A percentile compares a stretch with the other conserved stretches of the same genome.
phyloP scores from a whole-genome alignment of 2,329 filamentous ascomycete species.

The Didymella sp. region DNA sequence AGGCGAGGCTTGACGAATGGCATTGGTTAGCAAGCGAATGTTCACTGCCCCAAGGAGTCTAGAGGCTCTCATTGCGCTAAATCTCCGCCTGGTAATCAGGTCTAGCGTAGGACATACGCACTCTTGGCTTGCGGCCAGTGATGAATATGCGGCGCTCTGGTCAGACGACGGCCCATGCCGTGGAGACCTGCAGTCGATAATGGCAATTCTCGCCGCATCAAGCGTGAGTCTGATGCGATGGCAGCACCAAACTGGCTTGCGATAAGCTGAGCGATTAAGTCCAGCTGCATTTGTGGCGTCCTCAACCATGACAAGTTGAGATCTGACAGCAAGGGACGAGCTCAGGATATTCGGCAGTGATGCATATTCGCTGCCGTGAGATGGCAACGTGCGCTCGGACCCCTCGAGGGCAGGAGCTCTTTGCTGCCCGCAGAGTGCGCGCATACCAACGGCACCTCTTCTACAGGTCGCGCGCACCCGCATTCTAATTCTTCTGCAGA shows the following conservation, averaged over 20 bases:
- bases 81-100: conserved; percentile 6
- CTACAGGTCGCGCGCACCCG: background rate
- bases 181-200: conserved; percentile 3
- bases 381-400: background rate
- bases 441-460: background rate
- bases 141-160: conserved; percentile 7
- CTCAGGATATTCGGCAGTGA: background rate
- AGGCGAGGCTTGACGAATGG: conserved; percentile 12
- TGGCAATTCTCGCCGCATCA: conserved; percentile 6
- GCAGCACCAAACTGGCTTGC: background rate
- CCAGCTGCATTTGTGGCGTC: conserved; percentile 12
- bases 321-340: conserved; percentile 7
- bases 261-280: conserved; percentile 8
- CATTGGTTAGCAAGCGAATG: conserved; percentile 13
- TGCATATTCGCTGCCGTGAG: conserved; percentile 5
- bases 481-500: background rate
- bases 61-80: conserved; percentile 6
- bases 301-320: conserved; percentile 11
- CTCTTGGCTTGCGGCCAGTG: conserved; percentile 9
- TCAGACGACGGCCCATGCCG: conserved; percentile 12
- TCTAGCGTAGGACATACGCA: conserved; percentile 2
- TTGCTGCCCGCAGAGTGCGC: background rate
- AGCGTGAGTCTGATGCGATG: conserved; percentile 11
- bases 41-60: conserved; percentile 8
- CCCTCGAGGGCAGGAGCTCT: background rate